A percentile compares a stretch with the other conserved stretches of the same genome.
Evolutionary conservation across 2,329 filamentous ascomycete species (phyloP).

Genomic region (Colletotrichum zoysiae): DNA sequence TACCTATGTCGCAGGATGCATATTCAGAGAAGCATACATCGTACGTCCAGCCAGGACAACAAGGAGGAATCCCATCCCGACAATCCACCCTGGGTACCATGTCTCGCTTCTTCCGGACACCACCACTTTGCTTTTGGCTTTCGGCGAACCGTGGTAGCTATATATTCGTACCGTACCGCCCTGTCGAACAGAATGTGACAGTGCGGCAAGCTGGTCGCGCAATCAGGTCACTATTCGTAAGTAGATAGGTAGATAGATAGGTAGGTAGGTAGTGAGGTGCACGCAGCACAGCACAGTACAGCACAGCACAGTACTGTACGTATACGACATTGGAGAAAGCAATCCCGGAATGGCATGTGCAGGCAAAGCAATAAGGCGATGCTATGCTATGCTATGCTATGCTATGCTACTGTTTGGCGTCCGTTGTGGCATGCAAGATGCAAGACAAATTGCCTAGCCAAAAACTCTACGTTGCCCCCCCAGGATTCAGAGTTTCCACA

Average conservation of each 20-base stretch:
- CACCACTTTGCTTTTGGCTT: not conserved
- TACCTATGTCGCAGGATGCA: no score
- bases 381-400: not conserved
- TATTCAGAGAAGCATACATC: no score
- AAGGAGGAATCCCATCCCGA: not conserved
- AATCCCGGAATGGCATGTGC: not conserved
- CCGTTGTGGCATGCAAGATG: constrained; percentile 16
- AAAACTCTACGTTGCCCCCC: constrained; percentile 9
- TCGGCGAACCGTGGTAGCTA: not conserved
- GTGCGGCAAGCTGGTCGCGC: no score
- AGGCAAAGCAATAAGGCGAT: not conserved
- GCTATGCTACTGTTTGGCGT: not conserved
- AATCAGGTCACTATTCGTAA: no score
- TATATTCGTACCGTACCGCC: not conserved
- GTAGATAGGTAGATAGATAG: no score
- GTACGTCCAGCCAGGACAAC: not conserved
- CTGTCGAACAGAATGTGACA: not conserved
- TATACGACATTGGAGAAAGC: not conserved
- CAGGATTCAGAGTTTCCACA: constrained; percentile 2
- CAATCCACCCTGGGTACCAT: not conserved
- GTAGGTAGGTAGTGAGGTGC: no score
- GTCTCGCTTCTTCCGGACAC: not conserved
- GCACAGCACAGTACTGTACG: not conserved
- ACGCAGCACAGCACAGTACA: not conserved
- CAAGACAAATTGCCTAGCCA: constrained; percentile 6